Evolutionary conservation across 352 stramenopile genomes (phyloP).

Genomic region (Pythium folliculosum): DNA sequence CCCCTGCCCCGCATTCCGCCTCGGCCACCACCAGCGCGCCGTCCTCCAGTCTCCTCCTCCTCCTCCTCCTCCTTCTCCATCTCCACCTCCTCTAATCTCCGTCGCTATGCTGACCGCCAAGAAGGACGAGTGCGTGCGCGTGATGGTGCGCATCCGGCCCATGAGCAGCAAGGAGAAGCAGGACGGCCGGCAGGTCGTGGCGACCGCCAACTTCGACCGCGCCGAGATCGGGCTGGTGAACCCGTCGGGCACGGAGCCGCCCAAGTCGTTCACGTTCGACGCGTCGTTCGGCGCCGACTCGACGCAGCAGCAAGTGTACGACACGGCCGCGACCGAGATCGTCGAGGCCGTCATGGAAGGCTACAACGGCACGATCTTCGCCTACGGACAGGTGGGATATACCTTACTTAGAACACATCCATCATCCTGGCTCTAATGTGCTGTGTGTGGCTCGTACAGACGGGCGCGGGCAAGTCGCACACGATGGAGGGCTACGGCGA

Average conservation of each 20-base stretch:
- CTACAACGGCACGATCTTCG: conserved; percentile 93
- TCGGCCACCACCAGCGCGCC: not conserved
- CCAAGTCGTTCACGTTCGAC: conserved; percentile 98
- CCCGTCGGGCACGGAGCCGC: conserved; percentile 74
- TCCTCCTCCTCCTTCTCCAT: not conserved
- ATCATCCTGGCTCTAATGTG: not conserved
- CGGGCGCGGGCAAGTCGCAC: conserved; percentile 87
- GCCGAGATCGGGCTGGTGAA: conserved; percentile 91
- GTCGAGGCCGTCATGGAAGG: conserved; percentile 91
- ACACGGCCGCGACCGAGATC: conserved; percentile 87
- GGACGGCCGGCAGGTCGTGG: conserved; percentile 84
- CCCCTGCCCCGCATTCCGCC: not conserved
- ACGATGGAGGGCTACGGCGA: conserved; percentile 87
- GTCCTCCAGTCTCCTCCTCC: not conserved
- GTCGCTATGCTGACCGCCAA: conserved; percentile 38
- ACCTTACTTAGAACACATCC: no score
- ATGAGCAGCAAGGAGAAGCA: conserved; percentile 95
- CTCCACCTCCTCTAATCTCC: not conserved
- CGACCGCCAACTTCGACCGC: conserved; percentile 88
- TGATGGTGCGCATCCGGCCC: conserved; percentile 96
- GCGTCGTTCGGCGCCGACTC: conserved; percentile 93
- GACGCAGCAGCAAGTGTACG: conserved; percentile 94
- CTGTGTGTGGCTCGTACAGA: conserved; percentile 33
- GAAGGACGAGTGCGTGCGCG: conserved; percentile 93
- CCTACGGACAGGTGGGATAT: conserved; percentile 88